Base-by-base conservation (phyloP, 345 rosid species). In the Citrus inodora region DNA sequence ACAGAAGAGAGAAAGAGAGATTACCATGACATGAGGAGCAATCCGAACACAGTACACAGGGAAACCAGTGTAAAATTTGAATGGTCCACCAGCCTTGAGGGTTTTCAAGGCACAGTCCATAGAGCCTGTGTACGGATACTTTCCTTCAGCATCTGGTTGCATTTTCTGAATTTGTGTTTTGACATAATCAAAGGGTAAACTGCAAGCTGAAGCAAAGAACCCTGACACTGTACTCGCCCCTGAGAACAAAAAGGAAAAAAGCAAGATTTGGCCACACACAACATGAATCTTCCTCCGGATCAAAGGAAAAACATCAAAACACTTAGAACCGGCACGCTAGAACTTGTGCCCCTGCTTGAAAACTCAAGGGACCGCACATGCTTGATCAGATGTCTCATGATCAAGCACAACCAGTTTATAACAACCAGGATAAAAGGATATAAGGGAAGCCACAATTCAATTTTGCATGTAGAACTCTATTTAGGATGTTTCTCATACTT, bases 1-100 rank as follows among this genome's bases (percentile, higher is more conserved):
- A 28, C 22, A 13, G 5, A 1, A 46, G 22, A 33, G 33, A 58
- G 63, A 28, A 78, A 65, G 65, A 27, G 74, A 75, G 42, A 22
- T 30, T 96, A 96, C 99, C 99, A 96, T 96, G 80, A 92, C 99
- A 68, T 96, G 99, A 27, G 99, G 99, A 13, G 99, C 99, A 76
- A 96, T 96, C 76, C 99, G 82, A 83, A 96, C 87, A 76, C 97
- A 96, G 75, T 94, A 96, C 21, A 96, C 95, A 0, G 99, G 99
- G 89, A 96, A 96, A 42, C 99, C 99, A 2, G 99, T 89, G 87
- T 96, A 96, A 76, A 96, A 94, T 82, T 88, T 96, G 25, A 94
- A 67, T 46, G 97, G 98, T 67, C 99, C 99, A 27, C 99, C 99
- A 0, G 87, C 24, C 86, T 91, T 96, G 35, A 96, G 85, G 42